Evolutionary conservation across 306 rosid genomes (phyloP).

Genomic region (Fagus crenata): DNA sequence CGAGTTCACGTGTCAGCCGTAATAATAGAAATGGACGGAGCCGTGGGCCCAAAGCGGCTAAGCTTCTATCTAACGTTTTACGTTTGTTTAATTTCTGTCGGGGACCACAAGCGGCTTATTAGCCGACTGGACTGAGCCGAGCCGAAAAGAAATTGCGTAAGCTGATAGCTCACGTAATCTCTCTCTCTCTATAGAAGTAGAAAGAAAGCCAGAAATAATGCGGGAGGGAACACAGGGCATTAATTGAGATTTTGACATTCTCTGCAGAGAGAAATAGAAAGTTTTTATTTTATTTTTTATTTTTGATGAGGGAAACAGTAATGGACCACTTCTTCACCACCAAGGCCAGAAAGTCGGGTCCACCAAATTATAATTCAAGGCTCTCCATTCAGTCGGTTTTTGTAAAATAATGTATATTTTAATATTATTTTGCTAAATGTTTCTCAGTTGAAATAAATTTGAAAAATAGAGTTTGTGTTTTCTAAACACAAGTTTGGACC

Average conservation of each 20-base stretch:
- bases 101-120: slow-evolving; percentile 34
- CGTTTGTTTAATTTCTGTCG: not conserved
- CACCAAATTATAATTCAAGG: slow-evolving; percentile 5
- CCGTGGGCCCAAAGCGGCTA: too few species aligned
- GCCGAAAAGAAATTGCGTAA: slow-evolving; percentile 8
- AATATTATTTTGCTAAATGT: too few species aligned
- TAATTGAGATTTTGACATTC: slow-evolving; percentile 51
- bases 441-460: too few species aligned
- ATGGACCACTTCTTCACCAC: slow-evolving; percentile 28
- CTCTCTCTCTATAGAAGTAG: too few species aligned
- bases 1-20: slow-evolving; percentile 52
- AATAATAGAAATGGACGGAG: slow-evolving; percentile 28
- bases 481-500: too few species aligned
- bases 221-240: slow-evolving; percentile 25
- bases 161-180: slow-evolving; percentile 31
- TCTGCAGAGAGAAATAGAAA: not conserved
- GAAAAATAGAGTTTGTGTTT: too few species aligned
- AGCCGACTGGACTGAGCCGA: slow-evolving; percentile 26
- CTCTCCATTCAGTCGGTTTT: too few species aligned
- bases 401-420: too few species aligned
- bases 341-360: slow-evolving; percentile 34
- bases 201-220: slow-evolving; percentile 33
- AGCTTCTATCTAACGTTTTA: too few species aligned
- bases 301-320: too few species aligned
- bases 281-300: too few species aligned